Percentiles rank a stretch among this genome's conserved stretches.
These are phyloP conservation scores for Trifolium repens DNA, from an alignment of 306 rosid species.

Conservation along the genomic window DNA sequence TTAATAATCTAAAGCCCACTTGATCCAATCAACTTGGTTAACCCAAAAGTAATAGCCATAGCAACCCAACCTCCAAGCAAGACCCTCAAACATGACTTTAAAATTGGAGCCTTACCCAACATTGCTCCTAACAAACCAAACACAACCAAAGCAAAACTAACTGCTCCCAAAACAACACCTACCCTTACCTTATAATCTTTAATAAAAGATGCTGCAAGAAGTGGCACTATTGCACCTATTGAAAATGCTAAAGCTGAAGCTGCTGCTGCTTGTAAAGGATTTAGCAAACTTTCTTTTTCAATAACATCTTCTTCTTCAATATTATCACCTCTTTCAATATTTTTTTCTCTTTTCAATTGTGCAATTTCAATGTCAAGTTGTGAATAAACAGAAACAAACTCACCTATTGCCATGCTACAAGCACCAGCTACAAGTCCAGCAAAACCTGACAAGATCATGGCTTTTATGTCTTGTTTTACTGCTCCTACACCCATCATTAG, in stretches of 20 bases:
- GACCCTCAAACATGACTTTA: slow-evolving; percentile 52
- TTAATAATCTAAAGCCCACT: slow-evolving; percentile 40
- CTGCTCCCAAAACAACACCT: slow-evolving; percentile 49
- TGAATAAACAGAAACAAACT: slow-evolving; percentile 55
- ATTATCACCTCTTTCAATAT: slow-evolving; percentile 8
- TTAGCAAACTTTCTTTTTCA: slow-evolving; percentile 49
- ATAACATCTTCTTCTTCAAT: slow-evolving; percentile 20
- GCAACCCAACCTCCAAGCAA: slow-evolving; percentile 60
- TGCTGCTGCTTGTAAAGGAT: slow-evolving; percentile 56
- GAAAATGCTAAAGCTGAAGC: slow-evolving; percentile 60
- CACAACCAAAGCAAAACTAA: slow-evolving; percentile 44
- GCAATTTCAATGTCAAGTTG: slow-evolving; percentile 53
- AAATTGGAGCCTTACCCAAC: slow-evolving; percentile 51
- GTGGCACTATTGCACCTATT: slow-evolving; percentile 55
- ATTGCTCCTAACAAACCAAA: slow-evolving; percentile 55
- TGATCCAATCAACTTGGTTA: slow-evolving; percentile 58
- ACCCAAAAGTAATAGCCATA: slow-evolving; percentile 57
- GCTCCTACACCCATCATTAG: slow-evolving; percentile 60
- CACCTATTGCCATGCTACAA: slow-evolving; percentile 60
- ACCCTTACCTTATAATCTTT: slow-evolving; percentile 51
- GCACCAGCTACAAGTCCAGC: slow-evolving; percentile 58
- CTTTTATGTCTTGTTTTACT: slow-evolving; percentile 52
- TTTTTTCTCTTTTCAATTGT: slow-evolving; percentile 46
- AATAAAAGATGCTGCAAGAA: slow-evolving; percentile 53
- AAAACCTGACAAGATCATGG: slow-evolving; percentile 52